Base-by-base conservation (phyloP, 768 basidiomycete species). In the Boletus barrowsii region DNA sequence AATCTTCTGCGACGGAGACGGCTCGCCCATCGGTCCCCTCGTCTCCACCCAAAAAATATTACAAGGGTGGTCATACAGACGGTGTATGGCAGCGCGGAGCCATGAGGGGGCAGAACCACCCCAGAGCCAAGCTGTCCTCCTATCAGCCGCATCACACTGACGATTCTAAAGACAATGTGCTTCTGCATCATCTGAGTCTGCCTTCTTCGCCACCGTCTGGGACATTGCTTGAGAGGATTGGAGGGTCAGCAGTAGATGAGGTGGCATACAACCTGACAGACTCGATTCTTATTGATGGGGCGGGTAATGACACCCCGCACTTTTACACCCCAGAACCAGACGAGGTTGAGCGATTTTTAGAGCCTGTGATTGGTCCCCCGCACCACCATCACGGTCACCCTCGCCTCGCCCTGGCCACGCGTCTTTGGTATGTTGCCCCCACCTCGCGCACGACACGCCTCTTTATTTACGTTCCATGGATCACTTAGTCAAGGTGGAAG, bases 341-440 rank as follows among this genome's bases (percentile, higher is more conserved):
- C 18, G 65, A 67, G 40, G 65, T 68, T 26, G 65, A 68, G 29
- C 46, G 59, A 14, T 67, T 67, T 42, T 35, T 67, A 49, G 55
- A 63, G 56, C 63, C 63, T 26, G 66, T 68, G 57, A 56, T 68
- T 42, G 50, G 50, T 29, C 52, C 50, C 13, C 26, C 53, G 0
- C 47, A 11, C 30, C 33, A 26, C 42, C 57, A 22, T 37, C 35
- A 37, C 44, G 9, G 8, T 9, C 56, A 30, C 17, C 46, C 10
- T 24, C n/a, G 8, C 14, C 49, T 17, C 18, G 42, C 17, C n/a
- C 54, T n/a, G 37, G 5, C 2, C 29, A 39, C 51, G 49, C 54
- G 54, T 42, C 33, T 54, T 55, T 37, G 66, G 68, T 70, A 60
- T 24, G 67, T 66, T 10, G 4, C 17, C 17, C 14, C 7, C 26